Percentiles rank a stretch among this genome's conserved stretches.
These are phyloP conservation scores for Esteya vermicola DNA, from an alignment of 2,329 filamentous ascomycete genomes.

Conservation along the genomic window DNA sequence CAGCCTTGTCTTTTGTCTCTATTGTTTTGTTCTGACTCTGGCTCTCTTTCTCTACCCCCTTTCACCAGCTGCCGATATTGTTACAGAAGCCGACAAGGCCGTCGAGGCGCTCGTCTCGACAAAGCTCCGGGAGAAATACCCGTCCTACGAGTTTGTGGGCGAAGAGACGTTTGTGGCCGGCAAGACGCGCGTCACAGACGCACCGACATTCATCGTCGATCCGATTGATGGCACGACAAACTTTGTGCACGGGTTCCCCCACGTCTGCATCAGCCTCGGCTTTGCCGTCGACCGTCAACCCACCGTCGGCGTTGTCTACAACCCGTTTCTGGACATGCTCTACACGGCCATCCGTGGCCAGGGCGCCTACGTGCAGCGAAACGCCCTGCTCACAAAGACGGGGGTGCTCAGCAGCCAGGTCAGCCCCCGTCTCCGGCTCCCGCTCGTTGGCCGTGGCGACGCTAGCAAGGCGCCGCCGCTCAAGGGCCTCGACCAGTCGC, in stretches of 20 bases:
- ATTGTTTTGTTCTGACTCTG: background rate
- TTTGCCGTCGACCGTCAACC: conserved; percentile 49
- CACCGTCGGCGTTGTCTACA: conserved; percentile 63
- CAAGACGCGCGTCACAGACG: conserved; percentile 40
- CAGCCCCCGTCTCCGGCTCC: conserved; percentile 17
- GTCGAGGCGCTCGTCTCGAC: conserved; percentile 48
- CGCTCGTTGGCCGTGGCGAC: conserved; percentile 21
- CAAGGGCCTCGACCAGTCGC: conserved; percentile 41
- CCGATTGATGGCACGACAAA: conserved; percentile 75
- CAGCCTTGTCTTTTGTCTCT: background rate
- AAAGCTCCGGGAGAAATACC: conserved; percentile 37
- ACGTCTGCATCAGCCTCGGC: conserved; percentile 64
- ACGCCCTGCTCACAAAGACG: conserved; percentile 21
- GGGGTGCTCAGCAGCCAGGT: conserved; percentile 3
- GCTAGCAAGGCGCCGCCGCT: conserved; percentile 38
- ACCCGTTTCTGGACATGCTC: conserved; percentile 56
- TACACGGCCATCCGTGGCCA: conserved; percentile 54
- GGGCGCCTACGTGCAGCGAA: conserved; percentile 46
- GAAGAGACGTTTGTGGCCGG: conserved; percentile 66
- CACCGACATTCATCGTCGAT: conserved; percentile 68
- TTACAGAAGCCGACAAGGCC: conserved; percentile 53
- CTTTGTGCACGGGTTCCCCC: conserved; percentile 64
- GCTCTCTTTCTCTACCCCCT: background rate
- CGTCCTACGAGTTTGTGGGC: conserved; percentile 50
- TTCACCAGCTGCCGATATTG: conserved; percentile 49